Base-by-base conservation (phyloP, 202 grass and related monocot genomes). In the Panicum virgatum region DNA sequence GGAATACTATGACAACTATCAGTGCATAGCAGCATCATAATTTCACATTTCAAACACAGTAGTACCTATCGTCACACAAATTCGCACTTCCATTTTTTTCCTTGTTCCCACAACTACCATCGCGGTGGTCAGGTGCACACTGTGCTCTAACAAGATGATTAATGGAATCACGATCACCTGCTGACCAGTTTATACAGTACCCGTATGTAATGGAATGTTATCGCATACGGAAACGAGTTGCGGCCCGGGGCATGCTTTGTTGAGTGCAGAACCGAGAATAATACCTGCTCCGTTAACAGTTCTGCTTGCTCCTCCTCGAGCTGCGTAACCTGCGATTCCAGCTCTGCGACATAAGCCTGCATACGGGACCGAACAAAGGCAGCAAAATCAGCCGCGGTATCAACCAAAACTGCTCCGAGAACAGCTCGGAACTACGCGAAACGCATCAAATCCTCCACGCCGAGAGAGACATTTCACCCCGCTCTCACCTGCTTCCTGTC, bases 271-370 rank as follows among this genome's bases (percentile, higher is more conserved):
- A 39, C 36, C 5, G 82, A 51, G 60, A 64, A 20, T 3, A 62
- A 29, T 82, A 92, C 96, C 92, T 90, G 91, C 59, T 91, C 81
- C 74, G 22, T 86, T 15, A 93, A 65, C 66, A 98, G 78, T 51
- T 89, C 87, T 5, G 90, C 84, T 86, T 96, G 94, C 43, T 98
- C 92, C 83, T 96, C 91, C 87, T 98, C 96, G 16, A 98, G 87
- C 83, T 96, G 89, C 14, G 85, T 14, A 68, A 98, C 92, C 85
- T 96, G 84, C 2, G 85, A 75, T 89, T 98, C 96, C 77, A 98
- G 92, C 85, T 96, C 90, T 16, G 91, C 87, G 34, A 92, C 87
- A 39, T 98, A 96, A 13, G 92, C 96, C 96, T 98, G 29, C 82
- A 85, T 12, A 30, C 18, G 48, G 50, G 82, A 82, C 53, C 38